Base-by-base conservation (phyloP, 345 rosid species). In the Pistacia vera region DNA sequence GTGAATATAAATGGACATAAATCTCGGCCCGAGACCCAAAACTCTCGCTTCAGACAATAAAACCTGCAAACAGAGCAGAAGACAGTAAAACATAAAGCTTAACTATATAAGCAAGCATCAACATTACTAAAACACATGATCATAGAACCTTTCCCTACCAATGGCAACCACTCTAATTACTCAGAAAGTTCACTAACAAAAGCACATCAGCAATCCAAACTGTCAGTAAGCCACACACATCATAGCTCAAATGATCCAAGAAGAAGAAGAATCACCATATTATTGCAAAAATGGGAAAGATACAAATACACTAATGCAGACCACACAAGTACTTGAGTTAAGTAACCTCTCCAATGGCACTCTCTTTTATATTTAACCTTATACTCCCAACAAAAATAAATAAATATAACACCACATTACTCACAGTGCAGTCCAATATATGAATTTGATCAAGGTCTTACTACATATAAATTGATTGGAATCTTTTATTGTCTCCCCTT, bases 1-100 rank as follows among this genome's bases (percentile, higher is more conserved):
- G 79, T 84, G 83, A 52, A 95, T 86, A 78, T 93, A 95, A 55
- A 95, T 67, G 63, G 99, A 83, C 97, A 95, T 90, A 84, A 95
- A 95, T 73, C 87, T 89, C 41, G 94, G 93, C 48, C 99, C 99
- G 66, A 95, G 76, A 77, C 85, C 93, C 86, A 93, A 36, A 36
- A 95, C 98, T 85, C 97, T 85, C 36, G 94, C 99, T 82, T 93
- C 91, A 2, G 97, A 82, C 5, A 89, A 80, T 66, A 87, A 77
- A 76, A 90, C 79, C 99, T 95, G 92, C 78, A 87, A 51, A 79
- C 16, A 71, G 68, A 48, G 28, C 22, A 44, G 30, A 12, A 48
- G 57, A n/a, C 4, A 17, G 20, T 12, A 60, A 55, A 11, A n/a
- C 17, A 35, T 46, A 14, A 66, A 73, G 28, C 48, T 48, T 49